Evolutionary conservation across 768 basidiomycete genomes (phyloP), one percentile per base, ranked within the genome.

Genomic region (Dentipellis sp.): DNA sequence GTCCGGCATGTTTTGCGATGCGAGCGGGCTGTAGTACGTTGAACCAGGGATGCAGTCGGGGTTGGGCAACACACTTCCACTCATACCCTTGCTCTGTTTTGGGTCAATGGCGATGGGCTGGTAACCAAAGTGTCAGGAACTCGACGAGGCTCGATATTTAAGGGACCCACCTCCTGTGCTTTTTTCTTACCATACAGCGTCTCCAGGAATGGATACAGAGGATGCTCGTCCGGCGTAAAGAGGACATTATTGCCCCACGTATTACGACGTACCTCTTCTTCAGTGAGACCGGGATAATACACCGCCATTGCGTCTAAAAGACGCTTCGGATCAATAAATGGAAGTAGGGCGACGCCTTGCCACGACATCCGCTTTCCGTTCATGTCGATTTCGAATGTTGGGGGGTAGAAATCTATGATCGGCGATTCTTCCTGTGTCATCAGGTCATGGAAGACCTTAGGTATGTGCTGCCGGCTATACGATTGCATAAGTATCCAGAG

Each of bases 331-430:
- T 98, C 91, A 59, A 99, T 98, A 75, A 98, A 99, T 0, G 97
- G 94, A 19, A 99, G 75, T 9, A 99, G 75, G 0, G 97, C 94
- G 55, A 99, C 93, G 54, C 97, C 97, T 70, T 99, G 95, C 97
- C 97, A 99, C 7, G 90, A 78, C 94, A 98, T 97, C 72, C 89
- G 91, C 74, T 98, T 98, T 57, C 97, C 97, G 66, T 99, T 99
- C 97, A 99, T 99, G 70, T 99, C 97, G 65, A 98, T 86, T 63
- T 94, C 83, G 69, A 99, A 99, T 14, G 86, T 82, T 0, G 77
- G 60, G 0, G 95, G 95, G 71, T 98, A 98, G 74, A 97, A 98
- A 65, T 98, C 94, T 58, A 92, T 82, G 69, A 98, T 97, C 8
- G 93, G 91, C 0, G 94, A 97, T 35, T 86, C 81, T 50, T 85